Conservation (phyloP, 2,329 filamentous ascomycete species). For the Nemania serpens region DNA sequence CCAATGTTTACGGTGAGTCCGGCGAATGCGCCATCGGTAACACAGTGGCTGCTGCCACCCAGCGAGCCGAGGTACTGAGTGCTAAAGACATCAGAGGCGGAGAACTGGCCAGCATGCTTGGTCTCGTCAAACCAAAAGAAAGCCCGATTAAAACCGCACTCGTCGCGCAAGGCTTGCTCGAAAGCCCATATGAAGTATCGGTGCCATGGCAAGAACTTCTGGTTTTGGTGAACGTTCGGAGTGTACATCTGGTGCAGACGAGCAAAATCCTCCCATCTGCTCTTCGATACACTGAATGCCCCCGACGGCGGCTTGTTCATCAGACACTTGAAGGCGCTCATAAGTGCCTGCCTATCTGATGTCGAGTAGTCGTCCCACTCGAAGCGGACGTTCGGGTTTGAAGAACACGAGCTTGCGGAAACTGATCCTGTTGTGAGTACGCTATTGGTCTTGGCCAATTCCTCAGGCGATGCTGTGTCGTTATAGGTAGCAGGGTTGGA, state of each 20-base stretch:
- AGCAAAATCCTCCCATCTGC: constrained; percentile 28
- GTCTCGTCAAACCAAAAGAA: constrained; percentile 31
- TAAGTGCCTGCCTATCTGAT: constrained; percentile 24
- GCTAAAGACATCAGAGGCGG: constrained; percentile 22
- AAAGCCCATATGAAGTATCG: constrained; percentile 26
- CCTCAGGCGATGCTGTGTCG: constrained; percentile 11
- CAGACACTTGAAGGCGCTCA: constrained; percentile 27
- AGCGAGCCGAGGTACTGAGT: constrained; percentile 22
- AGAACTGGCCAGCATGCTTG: constrained; percentile 27
- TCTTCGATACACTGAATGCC: constrained; percentile 19
- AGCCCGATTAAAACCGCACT: constrained; percentile 25
- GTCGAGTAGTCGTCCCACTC: constrained; percentile 27
- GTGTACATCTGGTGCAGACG: constrained; percentile 27
- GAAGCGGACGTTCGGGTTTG: constrained; percentile 27
- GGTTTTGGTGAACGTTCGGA: constrained; percentile 26
- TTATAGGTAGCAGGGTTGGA: constrained; percentile 27
- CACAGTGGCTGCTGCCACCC: constrained; percentile 18
- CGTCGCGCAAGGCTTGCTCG: constrained; percentile 26
- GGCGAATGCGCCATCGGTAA: constrained; percentile 25
- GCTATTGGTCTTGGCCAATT: constrained; percentile 3
- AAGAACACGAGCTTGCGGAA: constrained; percentile 16
- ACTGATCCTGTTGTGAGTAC: background rate
- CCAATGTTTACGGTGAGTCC: constrained; percentile 26
- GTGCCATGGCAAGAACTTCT: constrained; percentile 27
- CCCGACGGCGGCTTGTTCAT: constrained; percentile 23